Evolutionary conservation across 306 rosid genomes (phyloP), one percentile per base, ranked within the genome.

Genomic region (Sicyos baderoa): DNA sequence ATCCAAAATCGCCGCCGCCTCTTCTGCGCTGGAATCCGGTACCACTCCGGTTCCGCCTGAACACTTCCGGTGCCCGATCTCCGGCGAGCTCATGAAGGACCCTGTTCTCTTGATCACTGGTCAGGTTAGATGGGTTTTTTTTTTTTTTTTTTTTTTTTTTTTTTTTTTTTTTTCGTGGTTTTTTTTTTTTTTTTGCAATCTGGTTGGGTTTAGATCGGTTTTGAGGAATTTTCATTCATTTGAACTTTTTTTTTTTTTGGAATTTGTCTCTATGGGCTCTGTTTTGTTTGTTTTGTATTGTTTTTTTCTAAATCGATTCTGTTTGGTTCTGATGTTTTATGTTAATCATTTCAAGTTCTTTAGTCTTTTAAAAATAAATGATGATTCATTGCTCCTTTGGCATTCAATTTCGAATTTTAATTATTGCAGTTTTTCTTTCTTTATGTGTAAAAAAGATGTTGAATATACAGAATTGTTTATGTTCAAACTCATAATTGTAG

Each of bases 91-190:
- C 78, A 91, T 91, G 94, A 58, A 29, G 13, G 97, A 91, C 55
- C 97, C 97, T 71, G 94, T 91, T 70, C 72, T 88, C 73, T 78
- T 88, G 74, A 79, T 83, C 70, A 85, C 96, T 47, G 96, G 97
- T 49, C 88, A 85, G 96, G 97, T 89, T 48, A 17, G 50, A 3
- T 35, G n/a, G 0, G 4, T 0, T 3, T 16, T 14, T 23, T 63
- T 64, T 37, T 8, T 56, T 0, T 3, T 16, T n/a, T 35, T 63
- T 64, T 47, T 8, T 7, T 37, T 37, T 37, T 6, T 7, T 37
- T 37, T 1, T 37, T 7, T 37, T 37, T 29, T 29, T 3, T 25
- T 25, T 25, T 55, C 53, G 49, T 29, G 16, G 12, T 47, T 47
- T 12, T 16, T 47, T 48, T 5, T 17, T 48, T 74, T 25, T 68